Conservation (phyloP, 768 basidiomycete species). For the Boletellus ananas region DNA sequence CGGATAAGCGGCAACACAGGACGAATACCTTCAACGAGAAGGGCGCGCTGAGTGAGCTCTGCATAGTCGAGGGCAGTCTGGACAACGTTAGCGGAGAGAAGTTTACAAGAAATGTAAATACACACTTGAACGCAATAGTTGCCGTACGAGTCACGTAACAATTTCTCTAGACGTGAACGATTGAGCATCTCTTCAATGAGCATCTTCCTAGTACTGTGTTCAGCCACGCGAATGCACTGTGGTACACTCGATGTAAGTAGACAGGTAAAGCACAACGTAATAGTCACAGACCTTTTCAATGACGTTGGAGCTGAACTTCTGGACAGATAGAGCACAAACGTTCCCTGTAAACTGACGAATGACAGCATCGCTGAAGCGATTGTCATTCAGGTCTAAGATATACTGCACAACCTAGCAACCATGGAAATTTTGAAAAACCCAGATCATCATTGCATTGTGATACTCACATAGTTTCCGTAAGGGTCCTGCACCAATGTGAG, state of each 20-base stretch:
- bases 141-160: constrained; percentile 93
- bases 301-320: constrained; percentile 99
- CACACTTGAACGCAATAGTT: constrained; percentile 90
- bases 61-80: constrained; percentile 98
- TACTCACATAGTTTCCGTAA: constrained; percentile 82
- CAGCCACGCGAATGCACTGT: constrained; percentile 88
- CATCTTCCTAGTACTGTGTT: constrained; percentile 89
- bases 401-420: constrained; percentile 87
- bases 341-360: constrained; percentile 98
- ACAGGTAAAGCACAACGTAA: neutral
- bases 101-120: constrained; percentile 7
- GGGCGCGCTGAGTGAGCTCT: constrained; percentile 85
- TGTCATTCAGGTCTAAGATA: constrained; percentile 97
- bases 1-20: constrained; percentile 98
- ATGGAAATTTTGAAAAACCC: neutral
- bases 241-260: neutral
- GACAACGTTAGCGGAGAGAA: constrained; percentile 12
- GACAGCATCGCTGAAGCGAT: constrained; percentile 94
- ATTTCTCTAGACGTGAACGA: constrained; percentile 90
- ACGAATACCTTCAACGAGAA: constrained; percentile 95
- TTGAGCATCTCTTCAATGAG: constrained; percentile 95
- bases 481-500: constrained; percentile 98
- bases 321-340: constrained; percentile 94
- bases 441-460: neutral
- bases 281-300: constrained; percentile 75